These are phyloP conservation scores for Fusarium liriodendri DNA, from an alignment of 2,329 filamentous ascomycete genomes.

Conservation along the genomic window DNA sequence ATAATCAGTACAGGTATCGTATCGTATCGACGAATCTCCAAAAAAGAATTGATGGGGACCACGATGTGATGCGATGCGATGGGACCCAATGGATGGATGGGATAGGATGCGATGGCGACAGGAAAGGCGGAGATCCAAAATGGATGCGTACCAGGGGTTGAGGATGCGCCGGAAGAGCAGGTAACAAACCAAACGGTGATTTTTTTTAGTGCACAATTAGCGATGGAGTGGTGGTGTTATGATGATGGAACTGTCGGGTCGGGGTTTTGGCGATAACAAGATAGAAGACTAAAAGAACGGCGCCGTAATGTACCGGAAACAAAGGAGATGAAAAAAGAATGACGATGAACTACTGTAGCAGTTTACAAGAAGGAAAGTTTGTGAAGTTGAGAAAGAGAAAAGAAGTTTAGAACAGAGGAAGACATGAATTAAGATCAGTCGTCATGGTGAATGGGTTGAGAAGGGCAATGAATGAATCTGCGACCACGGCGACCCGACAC, in stretches of 20 bases:
- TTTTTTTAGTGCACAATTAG: slow-evolving; percentile 27
- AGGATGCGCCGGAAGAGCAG: not conserved
- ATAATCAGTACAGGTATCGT: slow-evolving; percentile 6
- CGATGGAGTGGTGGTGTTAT: not conserved
- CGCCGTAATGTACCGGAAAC: not conserved
- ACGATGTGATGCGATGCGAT: not conserved
- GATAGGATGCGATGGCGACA: slow-evolving; percentile 20
- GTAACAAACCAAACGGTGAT: slow-evolving; percentile 4
- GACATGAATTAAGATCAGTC: slow-evolving; percentile 14
- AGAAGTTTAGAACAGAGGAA: not conserved
- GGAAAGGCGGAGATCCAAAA: slow-evolving; percentile 29
- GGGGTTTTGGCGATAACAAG: not conserved
- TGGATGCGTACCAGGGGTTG: slow-evolving; percentile 4
- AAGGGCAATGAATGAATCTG: slow-evolving; percentile 11
- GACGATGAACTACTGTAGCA: not conserved
- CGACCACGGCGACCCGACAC: slow-evolving; percentile 13
- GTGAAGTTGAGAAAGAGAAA: not conserved
- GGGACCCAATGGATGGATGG: slow-evolving; percentile 14
- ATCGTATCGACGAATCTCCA: slow-evolving; percentile 9
- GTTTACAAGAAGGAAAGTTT: not conserved
- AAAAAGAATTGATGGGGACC: not conserved
- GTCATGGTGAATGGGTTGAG: slow-evolving; percentile 31
- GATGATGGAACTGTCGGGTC: not conserved
- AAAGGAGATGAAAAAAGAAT: not conserved
- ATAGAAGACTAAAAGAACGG: not conserved